Base-by-base conservation (phyloP, 352 stramenopile genomes). In the Phytophthora cryptogea region DNA sequence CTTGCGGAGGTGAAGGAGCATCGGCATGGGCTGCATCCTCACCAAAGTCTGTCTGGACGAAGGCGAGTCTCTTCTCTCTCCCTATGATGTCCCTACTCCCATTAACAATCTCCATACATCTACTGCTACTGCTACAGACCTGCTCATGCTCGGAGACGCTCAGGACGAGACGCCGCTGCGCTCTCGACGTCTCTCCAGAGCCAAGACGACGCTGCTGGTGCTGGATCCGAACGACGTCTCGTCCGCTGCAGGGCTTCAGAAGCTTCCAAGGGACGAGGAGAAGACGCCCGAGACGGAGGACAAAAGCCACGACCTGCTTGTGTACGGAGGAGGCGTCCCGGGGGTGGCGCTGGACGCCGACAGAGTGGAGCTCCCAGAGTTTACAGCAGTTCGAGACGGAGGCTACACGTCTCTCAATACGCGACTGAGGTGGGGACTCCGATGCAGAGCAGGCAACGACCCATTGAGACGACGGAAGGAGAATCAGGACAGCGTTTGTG, bases 401-500 rank as follows among this genome's bases (percentile, higher is more conserved):
- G 82, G 74, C 14, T 86, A 85, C 60, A 61, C 65, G 55, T 87
- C 84, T 0, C 8, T 56, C 2, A 83, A 64, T 35, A 63, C 70
- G 0, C 53, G 69, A n/a, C 58, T 92, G 20, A 60, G 54, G 5
- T 94, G 84, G 84, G 84, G 84, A 16, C 54, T 60, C 20, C 66
- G 75, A 33, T 83, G 66, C 5, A 73, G 84, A 44, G 82, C 84
- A 17, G 84, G 84, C 28, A 89, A 88, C 56, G 84, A 94, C 55
- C 73, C 80, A 10, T 51, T 94, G 55, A 66, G 77, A n/a, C 78
- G 84, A n/a, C 76, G 84, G 2, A 94, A 94, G 41, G 82, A 94
- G 63, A 94, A 94, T 63, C 84, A 94, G 59, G 84, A 94, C 65
- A 75, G 68, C 23, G 79, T 94, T 32, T 89, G 72, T 35, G 70